A percentile compares a stretch with the other conserved stretches of the same genome.
phyloP scores from a whole-genome alignment of 169 alveolate species.

The Ichthyophthirius multifiliis region DNA sequence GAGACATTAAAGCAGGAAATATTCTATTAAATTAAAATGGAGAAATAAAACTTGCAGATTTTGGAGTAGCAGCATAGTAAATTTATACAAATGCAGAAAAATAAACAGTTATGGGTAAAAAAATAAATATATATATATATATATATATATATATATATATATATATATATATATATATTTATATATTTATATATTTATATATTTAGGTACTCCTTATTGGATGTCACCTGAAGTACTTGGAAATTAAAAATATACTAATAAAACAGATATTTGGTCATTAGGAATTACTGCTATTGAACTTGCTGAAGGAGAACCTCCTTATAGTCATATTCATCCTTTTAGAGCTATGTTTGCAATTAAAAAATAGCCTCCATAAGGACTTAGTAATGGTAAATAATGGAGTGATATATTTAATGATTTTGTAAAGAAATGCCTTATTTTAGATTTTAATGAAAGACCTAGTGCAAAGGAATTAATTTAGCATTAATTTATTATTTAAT shows the following conservation, averaged over 20 bases:
- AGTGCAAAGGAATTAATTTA: constrained; percentile 71
- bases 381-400: constrained; percentile 76
- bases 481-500: constrained; percentile 66
- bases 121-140: constrained; percentile 79
- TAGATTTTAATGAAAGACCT: constrained; percentile 74
- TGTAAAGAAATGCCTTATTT: constrained; percentile 65
- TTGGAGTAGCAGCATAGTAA: constrained; percentile 82
- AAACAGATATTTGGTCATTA: constrained; percentile 91
- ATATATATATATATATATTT: constrained; percentile 68
- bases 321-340: constrained; percentile 69
- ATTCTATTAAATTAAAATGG: constrained; percentile 75
- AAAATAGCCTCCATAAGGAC: constrained; percentile 76
- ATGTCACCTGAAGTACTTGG: constrained; percentile 87
- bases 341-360: constrained; percentile 78
- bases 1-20: constrained; percentile 88
- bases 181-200: constrained; percentile 69
- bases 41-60: constrained; percentile 78
- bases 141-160: constrained; percentile 57
- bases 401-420: constrained; percentile 71
- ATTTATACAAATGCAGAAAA: constrained; percentile 69
- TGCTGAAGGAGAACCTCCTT: constrained; percentile 93
- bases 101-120: constrained; percentile 79
- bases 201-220: constrained; percentile 9
- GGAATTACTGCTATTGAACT: constrained; percentile 91
- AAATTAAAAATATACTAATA: constrained; percentile 70